Conservation (phyloP, 805 yeast species). For the Saturnispora hagleri region DNA sequence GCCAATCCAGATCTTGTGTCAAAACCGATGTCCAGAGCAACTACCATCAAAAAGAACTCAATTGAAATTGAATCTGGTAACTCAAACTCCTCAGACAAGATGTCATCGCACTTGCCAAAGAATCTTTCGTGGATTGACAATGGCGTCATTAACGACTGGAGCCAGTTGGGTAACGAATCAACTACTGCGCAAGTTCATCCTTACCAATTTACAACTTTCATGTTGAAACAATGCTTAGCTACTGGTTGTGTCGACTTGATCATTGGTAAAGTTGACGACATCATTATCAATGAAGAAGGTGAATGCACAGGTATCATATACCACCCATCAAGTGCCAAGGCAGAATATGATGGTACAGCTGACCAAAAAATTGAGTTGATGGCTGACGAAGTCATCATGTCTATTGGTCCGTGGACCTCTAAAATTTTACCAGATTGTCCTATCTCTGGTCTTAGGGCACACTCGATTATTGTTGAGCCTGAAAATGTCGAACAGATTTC, state of each 20-base stretch:
- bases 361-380: slow-evolving; percentile 36
- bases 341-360: slow-evolving; percentile 23
- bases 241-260: slow-evolving; percentile 77
- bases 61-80: slow-evolving; percentile 24
- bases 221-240: slow-evolving; percentile 71
- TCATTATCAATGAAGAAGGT: slow-evolving; percentile 55
- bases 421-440: slow-evolving; percentile 88
- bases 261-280: slow-evolving; percentile 72
- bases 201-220: slow-evolving; percentile 78
- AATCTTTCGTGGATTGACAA: slow-evolving; percentile 72
- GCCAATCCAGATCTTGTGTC: slow-evolving; percentile 8
- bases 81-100: slow-evolving; percentile 8
- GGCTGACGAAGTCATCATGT: slow-evolving; percentile 72
- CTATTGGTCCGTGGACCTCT: slow-evolving; percentile 97
- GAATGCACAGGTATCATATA: slow-evolving; percentile 68
- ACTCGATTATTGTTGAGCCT: slow-evolving; percentile 86
- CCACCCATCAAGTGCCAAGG: slow-evolving; percentile 30
- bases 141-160: slow-evolving; percentile 59
- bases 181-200: slow-evolving; percentile 98
- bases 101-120: slow-evolving; percentile 36
- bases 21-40: slow-evolving; percentile 22
- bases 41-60: slow-evolving; percentile 29
- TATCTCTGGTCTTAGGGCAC: slow-evolving; percentile 88
- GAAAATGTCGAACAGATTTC: slow-evolving; percentile 60
- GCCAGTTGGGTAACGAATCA: slow-evolving; percentile 71